Percentiles rank a stretch among this genome's conserved stretches.
These are phyloP conservation scores for Catharanthus roseus DNA, from an alignment of 257 asterid genomes.

Conservation along the genomic window DNA sequence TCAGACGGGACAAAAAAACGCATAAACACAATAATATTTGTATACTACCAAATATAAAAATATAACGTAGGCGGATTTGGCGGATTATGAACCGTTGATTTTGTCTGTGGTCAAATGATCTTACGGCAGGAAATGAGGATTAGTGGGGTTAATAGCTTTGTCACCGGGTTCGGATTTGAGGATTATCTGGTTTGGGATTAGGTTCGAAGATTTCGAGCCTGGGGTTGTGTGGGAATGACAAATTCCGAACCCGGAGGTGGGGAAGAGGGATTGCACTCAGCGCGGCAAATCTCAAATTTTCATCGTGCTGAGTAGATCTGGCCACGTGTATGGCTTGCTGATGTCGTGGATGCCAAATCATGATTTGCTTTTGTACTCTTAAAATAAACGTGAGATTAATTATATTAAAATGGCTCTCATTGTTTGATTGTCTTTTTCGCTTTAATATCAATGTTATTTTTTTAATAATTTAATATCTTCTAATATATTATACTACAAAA, in stretches of 20 bases:
- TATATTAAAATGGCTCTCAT: no score
- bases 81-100: neutral
- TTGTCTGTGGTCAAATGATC: neutral
- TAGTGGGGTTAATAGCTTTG: neutral
- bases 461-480: no score
- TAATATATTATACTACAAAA: no score
- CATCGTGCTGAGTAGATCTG: neutral
- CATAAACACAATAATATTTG: neutral
- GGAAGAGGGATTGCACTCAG: conserved; percentile 30
- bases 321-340: conserved; percentile 14
- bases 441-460: no score
- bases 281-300: conserved; percentile 56
- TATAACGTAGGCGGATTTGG: neutral
- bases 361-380: neutral
- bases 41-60: neutral
- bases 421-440: no score
- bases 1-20: conserved; percentile 4
- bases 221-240: conserved; percentile 43
- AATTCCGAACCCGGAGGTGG: conserved; percentile 46
- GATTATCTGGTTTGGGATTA: neutral
- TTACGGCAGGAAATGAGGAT: neutral
- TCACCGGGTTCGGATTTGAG: conserved; percentile 18
- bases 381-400: no score
- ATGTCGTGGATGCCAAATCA: neutral
- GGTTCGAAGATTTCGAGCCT: conserved; percentile 44